These are phyloP conservation scores for Lathyrus tuberosus DNA, from an alignment of 306 rosid species.

Conservation along the genomic window DNA sequence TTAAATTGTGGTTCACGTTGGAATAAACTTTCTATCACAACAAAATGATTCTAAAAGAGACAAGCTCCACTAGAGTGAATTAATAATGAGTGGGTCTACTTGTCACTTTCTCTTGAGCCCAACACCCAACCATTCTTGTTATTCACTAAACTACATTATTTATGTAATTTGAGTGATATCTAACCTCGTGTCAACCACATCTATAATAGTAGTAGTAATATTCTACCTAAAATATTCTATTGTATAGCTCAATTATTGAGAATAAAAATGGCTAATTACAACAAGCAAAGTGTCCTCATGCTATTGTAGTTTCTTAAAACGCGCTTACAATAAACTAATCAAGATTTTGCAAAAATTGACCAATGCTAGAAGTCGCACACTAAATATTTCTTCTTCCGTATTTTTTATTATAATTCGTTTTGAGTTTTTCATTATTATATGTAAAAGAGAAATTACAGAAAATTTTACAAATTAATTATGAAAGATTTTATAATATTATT, in stretches of 20 bases:
- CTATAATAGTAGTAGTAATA: slow-evolving; percentile 2
- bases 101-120: slow-evolving; percentile 8
- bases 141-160: slow-evolving; percentile 29
- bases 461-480: too few relatives aligned
- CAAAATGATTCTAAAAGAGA: slow-evolving; percentile 32
- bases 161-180: slow-evolving; percentile 12
- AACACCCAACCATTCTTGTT: slow-evolving; percentile 11
- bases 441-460: too few relatives aligned
- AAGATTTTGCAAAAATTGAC: slow-evolving; percentile 30
- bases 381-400: too few relatives aligned
- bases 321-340: slow-evolving; percentile 33
- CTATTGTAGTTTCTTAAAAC: not conserved
- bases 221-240: slow-evolving; percentile 5
- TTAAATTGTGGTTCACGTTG: slow-evolving; percentile 26
- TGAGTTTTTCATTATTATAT: too few relatives aligned
- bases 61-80: slow-evolving; percentile 26
- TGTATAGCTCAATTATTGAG: slow-evolving; percentile 39
- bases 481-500: too few relatives aligned
- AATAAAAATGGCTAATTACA: slow-evolving; percentile 31
- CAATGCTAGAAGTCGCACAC: not conserved
- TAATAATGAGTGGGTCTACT: slow-evolving; percentile 27
- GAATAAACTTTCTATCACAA: not conserved
- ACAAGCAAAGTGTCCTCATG: not conserved
- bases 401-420: too few relatives aligned
- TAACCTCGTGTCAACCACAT: slow-evolving; percentile 34